These are phyloP conservation scores for Hymenoscyphus linearis DNA, from an alignment of 2,329 filamentous ascomycete species.

Conservation along the genomic window DNA sequence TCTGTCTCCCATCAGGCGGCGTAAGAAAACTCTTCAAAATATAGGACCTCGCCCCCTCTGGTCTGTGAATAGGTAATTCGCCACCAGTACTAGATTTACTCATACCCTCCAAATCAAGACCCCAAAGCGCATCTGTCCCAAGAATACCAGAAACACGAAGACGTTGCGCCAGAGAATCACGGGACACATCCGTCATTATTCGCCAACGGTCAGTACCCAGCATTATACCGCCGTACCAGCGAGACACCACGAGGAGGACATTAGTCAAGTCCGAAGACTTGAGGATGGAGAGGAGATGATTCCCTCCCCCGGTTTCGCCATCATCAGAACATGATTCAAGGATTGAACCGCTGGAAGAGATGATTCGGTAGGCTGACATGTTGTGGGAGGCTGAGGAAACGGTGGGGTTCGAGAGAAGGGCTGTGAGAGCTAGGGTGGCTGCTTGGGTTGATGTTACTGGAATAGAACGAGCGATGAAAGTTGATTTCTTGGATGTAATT, in stretches of 20 bases:
- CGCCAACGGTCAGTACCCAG: conserved; percentile 58
- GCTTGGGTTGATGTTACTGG: conserved; percentile 36
- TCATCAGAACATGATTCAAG: conserved; percentile 42
- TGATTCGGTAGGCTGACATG: conserved; percentile 31
- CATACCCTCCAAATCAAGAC: conserved; percentile 50
- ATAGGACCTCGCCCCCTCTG: conserved; percentile 61
- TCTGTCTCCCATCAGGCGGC: conserved; percentile 29
- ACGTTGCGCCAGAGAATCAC: conserved; percentile 49
- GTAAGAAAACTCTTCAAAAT: conserved; percentile 54
- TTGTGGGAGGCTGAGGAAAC: conserved; percentile 55
- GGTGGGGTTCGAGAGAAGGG: conserved; percentile 44
- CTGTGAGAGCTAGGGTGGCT: conserved; percentile 40
- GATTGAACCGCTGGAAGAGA: conserved; percentile 16
- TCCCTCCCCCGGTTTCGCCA: conserved; percentile 55
- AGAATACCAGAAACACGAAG: conserved; percentile 39
- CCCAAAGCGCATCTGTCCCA: conserved; percentile 55
- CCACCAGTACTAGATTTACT: conserved; percentile 28
- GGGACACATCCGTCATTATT: conserved; percentile 53
- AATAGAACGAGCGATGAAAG: conserved; percentile 51
- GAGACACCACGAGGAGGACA: conserved; percentile 52
- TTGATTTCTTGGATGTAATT: conserved; percentile 48
- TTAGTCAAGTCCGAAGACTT: conserved; percentile 46
- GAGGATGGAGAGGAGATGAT: conserved; percentile 50
- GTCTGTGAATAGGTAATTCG: conserved; percentile 67
- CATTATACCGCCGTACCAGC: conserved; percentile 59